Evolutionary conservation across 2,329 filamentous ascomycete genomes (phyloP), one percentile per base, ranked within the genome.

Genomic region (Penicillium glabrum): DNA sequence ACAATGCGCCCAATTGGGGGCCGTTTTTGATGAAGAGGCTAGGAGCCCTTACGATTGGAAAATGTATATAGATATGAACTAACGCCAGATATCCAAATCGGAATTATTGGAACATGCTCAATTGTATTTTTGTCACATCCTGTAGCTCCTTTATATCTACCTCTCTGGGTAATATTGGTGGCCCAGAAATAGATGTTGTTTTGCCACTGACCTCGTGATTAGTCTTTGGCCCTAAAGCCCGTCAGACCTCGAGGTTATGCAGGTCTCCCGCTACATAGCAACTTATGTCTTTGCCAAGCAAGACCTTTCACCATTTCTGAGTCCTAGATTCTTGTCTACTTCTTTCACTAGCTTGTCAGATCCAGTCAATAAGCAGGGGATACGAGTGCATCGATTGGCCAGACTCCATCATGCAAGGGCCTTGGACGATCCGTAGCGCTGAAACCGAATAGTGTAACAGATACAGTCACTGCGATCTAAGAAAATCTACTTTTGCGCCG

Each of bases 11-110:
- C 19, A 10, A 41, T 41, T 46, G 45, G 47, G 47, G 47, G 47
- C 45, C 13, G 5, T 14, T 41, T 23, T 41, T 41, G 16, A 46
- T 46, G 45, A 46, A 46, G 45, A 29, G 47, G 37, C 26, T 16
- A 16, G 24, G 7, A n/a, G 26, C n/a, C 37, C 41, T 45, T 50
- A 50, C 29, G 37, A 51, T 35, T 24, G 26, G 19, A 35, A 23
- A 33, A 23, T 51, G 49, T 51, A 51, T 23, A 51, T 51, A 50
- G 47, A 33, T 41, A 41, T 50, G 47, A 50, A 41, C 27, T 23
- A 50, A 50, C 33, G 47, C 29, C 46, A 48, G 27, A 48, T 48
- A 48, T 39, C 47, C 47, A 50, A 41, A 21, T 50, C 33, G 29
- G 19, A 21, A 27, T 19, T 31, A 47, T 31, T n/a, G 27, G 39